Conservation (phyloP, 164 flowering plant genomes). For the Tetrastigma voinierianum region DNA sequence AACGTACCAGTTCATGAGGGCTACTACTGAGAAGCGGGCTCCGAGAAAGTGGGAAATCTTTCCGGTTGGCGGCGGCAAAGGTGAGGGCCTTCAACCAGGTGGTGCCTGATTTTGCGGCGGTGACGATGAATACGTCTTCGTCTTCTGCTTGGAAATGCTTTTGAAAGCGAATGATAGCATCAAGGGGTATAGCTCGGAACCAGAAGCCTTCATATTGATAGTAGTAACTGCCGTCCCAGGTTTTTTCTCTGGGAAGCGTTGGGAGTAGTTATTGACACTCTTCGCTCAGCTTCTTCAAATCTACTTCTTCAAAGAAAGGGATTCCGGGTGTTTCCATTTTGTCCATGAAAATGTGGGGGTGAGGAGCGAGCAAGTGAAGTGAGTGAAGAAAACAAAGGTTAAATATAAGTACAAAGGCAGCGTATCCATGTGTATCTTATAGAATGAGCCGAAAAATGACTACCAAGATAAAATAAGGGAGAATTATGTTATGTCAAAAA, state of each 20-base stretch:
- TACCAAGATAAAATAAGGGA: too few species aligned
- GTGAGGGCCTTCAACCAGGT: constrained; percentile 26
- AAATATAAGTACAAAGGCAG: too few species aligned
- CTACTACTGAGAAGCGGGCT: constrained; percentile 7
- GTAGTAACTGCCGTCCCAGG: too few species aligned
- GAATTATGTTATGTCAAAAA: too few species aligned
- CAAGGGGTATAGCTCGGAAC: not conserved
- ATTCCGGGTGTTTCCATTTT: too few species aligned
- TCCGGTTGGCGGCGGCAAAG: constrained; percentile 1
- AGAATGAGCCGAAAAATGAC: too few species aligned
- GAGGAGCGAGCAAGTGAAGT: accelerated
- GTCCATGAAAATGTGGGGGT: too few species aligned
- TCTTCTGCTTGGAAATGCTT: constrained; percentile 13
- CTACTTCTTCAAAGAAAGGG: too few species aligned
- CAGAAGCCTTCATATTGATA: not conserved
- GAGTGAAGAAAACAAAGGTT: too few species aligned
- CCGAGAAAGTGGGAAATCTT: not conserved
- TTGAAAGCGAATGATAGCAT: not conserved
- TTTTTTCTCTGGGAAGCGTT: not conserved
- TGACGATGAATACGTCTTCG: constrained; percentile 7
- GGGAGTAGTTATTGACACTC: not conserved
- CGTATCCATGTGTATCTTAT: too few species aligned
- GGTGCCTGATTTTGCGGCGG: constrained; percentile 20
- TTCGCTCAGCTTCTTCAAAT: too few species aligned
- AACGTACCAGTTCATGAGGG: constrained; percentile 19